Percentiles rank a stretch among this genome's conserved stretches.
phyloP scores from a whole-genome alignment of 495 filamentous ascomycete genomes.

The Eremomyces bilateralis region DNA sequence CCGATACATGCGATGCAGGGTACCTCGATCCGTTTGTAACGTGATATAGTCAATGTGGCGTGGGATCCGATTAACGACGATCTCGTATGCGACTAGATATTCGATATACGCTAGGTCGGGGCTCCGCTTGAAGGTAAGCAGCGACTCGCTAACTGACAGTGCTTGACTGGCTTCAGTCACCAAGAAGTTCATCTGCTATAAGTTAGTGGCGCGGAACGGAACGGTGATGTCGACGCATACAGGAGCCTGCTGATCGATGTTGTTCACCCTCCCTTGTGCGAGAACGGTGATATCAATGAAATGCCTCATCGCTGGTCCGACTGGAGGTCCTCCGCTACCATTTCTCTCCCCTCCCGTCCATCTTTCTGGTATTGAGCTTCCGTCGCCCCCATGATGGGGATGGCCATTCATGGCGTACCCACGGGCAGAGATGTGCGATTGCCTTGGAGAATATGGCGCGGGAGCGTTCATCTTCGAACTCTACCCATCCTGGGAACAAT shows the following conservation, averaged over 20 bases:
- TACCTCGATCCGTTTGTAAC: conserved; percentile 23
- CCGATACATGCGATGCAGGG: conserved; percentile 27
- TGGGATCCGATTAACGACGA: conserved; percentile 54
- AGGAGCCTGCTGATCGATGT: not conserved
- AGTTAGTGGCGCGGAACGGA: too few relatives aligned
- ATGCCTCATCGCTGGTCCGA: not conserved
- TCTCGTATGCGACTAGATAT: conserved; percentile 58
- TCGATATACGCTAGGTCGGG: conserved; percentile 49
- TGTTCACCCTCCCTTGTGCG: not conserved
- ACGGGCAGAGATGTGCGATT: too few relatives aligned
- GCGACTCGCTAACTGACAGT: conserved; percentile 10
- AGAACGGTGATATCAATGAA: not conserved
- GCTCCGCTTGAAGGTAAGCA: conserved; percentile 17
- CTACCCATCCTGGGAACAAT: too few relatives aligned
- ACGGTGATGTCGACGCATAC: not conserved
- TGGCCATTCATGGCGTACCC: too few relatives aligned
- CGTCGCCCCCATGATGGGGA: too few relatives aligned
- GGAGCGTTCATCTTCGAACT: too few relatives aligned
- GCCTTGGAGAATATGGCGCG: too few relatives aligned
- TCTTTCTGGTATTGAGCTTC: too few relatives aligned
- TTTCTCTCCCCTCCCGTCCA: too few relatives aligned
- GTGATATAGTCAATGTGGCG: conserved; percentile 41
- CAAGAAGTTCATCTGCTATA: conserved; percentile 6
- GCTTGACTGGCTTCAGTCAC: conserved; percentile 12
- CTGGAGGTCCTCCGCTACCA: too few relatives aligned